These are phyloP conservation scores for Microstegium vimineum DNA, from an alignment of 176 grass and related monocot species.

Conservation along the genomic window DNA sequence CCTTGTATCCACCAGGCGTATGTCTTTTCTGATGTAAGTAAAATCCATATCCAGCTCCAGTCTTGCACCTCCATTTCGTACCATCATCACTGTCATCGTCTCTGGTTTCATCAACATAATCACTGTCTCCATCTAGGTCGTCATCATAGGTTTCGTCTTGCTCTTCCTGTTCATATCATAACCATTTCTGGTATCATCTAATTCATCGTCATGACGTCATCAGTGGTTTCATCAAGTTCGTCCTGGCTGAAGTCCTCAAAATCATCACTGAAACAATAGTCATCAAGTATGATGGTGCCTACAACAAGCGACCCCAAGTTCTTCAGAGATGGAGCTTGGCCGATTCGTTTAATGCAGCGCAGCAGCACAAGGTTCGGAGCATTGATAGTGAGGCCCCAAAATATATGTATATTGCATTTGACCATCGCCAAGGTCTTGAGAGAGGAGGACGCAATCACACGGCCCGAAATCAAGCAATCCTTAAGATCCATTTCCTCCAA, in stretches of 20 bases:
- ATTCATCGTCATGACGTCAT: not conserved
- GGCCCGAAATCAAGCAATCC: not conserved
- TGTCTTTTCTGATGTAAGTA: not conserved
- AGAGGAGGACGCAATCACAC: not conserved
- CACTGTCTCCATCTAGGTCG: not conserved
- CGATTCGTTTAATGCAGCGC: not conserved
- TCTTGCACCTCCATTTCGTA: not conserved
- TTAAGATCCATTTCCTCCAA: slow-evolving; percentile 23
- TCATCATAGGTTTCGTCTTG: not conserved
- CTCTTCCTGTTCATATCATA: no score
- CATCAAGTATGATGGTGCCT: slow-evolving; percentile 13
- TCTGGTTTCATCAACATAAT: not conserved
- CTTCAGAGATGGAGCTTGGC: not conserved
- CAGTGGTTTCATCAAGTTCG: slow-evolving; percentile 12
- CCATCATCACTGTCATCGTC: not conserved
- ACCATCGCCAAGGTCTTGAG: slow-evolving; percentile 6
- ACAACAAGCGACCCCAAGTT: not conserved
- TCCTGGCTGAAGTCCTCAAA: slow-evolving; percentile 7
- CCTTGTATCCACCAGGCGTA: not conserved
- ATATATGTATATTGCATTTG: not conserved
- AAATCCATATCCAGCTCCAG: not conserved
- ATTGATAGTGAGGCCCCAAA: not conserved
- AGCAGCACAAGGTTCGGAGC: not conserved
- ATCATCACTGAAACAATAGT: not conserved
- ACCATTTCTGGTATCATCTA: not conserved